A percentile compares a stretch with the other conserved stretches of the same genome.
Conservation (phyloP, 768 basidiomycete species). For the Leccinum fibrillosum region DNA sequence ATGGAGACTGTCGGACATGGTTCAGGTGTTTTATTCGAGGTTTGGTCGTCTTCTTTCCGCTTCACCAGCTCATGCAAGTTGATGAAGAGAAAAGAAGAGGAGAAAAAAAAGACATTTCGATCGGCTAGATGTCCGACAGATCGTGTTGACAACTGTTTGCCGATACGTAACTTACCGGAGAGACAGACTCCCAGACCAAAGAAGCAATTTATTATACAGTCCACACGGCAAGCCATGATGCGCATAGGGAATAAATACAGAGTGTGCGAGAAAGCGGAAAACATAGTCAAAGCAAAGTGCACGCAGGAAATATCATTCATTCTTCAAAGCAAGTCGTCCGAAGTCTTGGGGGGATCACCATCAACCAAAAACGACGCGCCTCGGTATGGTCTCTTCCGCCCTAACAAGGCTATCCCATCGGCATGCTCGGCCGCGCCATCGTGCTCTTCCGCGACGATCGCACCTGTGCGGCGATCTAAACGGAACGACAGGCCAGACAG, state of each 20-base stretch:
- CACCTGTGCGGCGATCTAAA: slow-evolving; percentile 57
- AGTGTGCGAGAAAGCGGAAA: too few species aligned
- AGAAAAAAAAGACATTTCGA: slow-evolving; percentile 13
- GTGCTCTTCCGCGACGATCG: slow-evolving; percentile 56
- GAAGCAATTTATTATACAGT: neutral
- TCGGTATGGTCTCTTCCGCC: slow-evolving; percentile 4
- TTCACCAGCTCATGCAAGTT: slow-evolving; percentile 39
- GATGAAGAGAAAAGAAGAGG: slow-evolving; percentile 50
- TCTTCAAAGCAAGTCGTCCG: neutral
- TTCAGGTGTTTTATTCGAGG: slow-evolving; percentile 5
- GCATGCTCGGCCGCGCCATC: neutral
- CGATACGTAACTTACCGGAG: neutral
- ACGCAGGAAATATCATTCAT: neutral
- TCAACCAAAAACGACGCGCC: slow-evolving; percentile 2
- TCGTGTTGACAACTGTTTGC: slow-evolving; percentile 26
- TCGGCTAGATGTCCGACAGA: neutral
- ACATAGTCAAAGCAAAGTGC: neutral
- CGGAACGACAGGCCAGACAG: slow-evolving; percentile 50
- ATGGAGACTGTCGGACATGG: slow-evolving; percentile 24
- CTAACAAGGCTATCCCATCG: slow-evolving; percentile 19
- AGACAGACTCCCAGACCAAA: too few species aligned
- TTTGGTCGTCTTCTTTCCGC: slow-evolving; percentile 44
- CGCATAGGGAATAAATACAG: neutral
- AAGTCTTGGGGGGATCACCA: slow-evolving; percentile 2
- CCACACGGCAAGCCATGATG: neutral